Evolutionary conservation across 2,329 filamentous ascomycete genomes (phyloP), one percentile per base, ranked within the genome.

Genomic region (Hortaea sp.): DNA sequence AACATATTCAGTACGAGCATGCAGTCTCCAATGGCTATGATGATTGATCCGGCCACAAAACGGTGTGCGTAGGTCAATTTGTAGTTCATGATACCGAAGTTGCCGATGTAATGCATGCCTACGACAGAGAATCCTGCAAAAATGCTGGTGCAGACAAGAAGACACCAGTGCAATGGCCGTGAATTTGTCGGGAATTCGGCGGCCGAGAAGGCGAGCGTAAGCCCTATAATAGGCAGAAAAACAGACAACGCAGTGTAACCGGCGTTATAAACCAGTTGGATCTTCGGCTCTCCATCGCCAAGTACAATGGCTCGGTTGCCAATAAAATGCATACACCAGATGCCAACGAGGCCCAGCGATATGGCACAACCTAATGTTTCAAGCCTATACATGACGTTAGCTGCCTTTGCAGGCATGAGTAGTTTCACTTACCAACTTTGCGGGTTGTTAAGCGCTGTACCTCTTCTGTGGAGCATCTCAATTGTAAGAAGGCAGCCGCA

Each of bases 31-130:
- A 87, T 74, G 4, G 88, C 84, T 51, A 94, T 88, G 39, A 83
- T 61, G 13, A 79, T 78, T 5, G 87, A 78, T 2, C 82, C 85
- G 2, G 82, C 67, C 11, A 94, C 74, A 58, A 80, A 79, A 20
- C 66, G 67, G 10, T 68, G 59, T 3, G 67, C 64, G 55, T 89
- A 88, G 9, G 70, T 66, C 55, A 85, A 82, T 3, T 62, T 66
- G 60, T 92, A 94, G 62, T 94, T 90, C 28, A 74, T 73, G 50
- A 90, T 88, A 30, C 86, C 87, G 31, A 84, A 77, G 61, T 94
- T 88, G n/a, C 86, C 86, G n/a, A 90, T 71, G 58, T 92, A 94
- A 63, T 94, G 85, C 87, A 94, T 92, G 30, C 83, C 84, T 49
- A 83, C 87, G 42, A 92, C 82, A 20, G 85, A 82, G 5, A 80